A percentile compares a stretch with the other conserved stretches of the same genome.
phyloP scores from a whole-genome alignment of 1,139 yeast genomes.

The Zygosaccharomyces pseudobailii region DNA sequence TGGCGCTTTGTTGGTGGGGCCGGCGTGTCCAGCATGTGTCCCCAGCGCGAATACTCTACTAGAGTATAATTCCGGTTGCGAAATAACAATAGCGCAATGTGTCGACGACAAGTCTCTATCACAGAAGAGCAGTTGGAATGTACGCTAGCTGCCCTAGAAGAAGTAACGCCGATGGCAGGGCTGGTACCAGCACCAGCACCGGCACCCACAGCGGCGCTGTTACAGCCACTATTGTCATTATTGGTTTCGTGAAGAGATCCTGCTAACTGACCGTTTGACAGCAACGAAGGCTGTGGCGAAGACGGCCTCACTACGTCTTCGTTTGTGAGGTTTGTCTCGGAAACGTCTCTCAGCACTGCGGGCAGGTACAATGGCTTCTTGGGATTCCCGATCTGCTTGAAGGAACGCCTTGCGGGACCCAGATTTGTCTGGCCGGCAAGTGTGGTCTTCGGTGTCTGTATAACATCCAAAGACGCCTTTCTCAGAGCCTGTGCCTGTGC shows the following conservation, averaged over 20 bases:
- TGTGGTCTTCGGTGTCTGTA: slow-evolving; percentile 14
- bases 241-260: slow-evolving; percentile 5
- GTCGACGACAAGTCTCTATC: slow-evolving; percentile 11
- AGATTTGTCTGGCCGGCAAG: neutral
- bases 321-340: slow-evolving; percentile 39
- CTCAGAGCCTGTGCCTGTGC: slow-evolving; percentile 8
- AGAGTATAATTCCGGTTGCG: slow-evolving; percentile 6
- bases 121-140: slow-evolving; percentile 10
- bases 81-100: slow-evolving; percentile 7
- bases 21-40: slow-evolving; percentile 8
- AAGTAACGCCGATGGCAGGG: neutral
- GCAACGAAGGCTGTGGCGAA: slow-evolving; percentile 11
- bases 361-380: slow-evolving; percentile 86
- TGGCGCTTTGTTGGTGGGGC: slow-evolving; percentile 57
- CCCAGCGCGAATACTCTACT: slow-evolving; percentile 5
- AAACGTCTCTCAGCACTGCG: slow-evolving; percentile 68
- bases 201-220: neutral
- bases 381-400: slow-evolving; percentile 61
- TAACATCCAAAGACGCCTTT: slow-evolving; percentile 18
- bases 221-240: neutral
- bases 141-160: slow-evolving; percentile 11
- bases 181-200: neutral
- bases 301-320: slow-evolving; percentile 30
- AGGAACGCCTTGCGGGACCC: slow-evolving; percentile 12
- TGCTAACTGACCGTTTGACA: slow-evolving; percentile 3